Base-by-base conservation (phyloP, 768 basidiomycete genomes). In the Panaeolus cyanescens region DNA sequence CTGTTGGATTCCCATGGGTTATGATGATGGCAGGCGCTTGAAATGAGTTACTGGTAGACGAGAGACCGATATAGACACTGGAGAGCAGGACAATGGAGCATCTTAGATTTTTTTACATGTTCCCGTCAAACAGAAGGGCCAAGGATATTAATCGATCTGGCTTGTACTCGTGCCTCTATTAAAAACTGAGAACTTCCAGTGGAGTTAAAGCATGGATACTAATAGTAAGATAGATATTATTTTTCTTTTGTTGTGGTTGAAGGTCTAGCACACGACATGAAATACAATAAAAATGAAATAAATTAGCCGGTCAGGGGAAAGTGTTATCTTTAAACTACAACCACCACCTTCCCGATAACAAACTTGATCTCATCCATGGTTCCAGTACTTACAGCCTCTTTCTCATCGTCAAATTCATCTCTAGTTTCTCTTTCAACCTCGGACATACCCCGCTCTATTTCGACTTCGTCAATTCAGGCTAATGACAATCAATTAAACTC, bases 381-480 rank as follows among this genome's bases (percentile, higher is more conserved):
- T 40, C 33, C 62, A 17, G 61, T 66, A 53, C 54, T 63, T 19
- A 64, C 68, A 34, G 62, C 65, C 5, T 55, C 62, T 62, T 55
- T 64, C 65, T 58, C 55, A 56, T 58, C 42, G 32, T 54, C 56
- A 50, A 54, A 15, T 19, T 62, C 64, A 1, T 66, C 64, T 59
- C 56, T 64, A 7, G 60, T 61, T 25, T 56, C 64, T n/a, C 54
- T 58, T 9, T 34, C 63, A 60, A 50, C 63, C 55, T 54, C 65
- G 32, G 55, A 65, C 40, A 54, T 66, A 37, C 45, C 63, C 53
- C 70, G 70, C 58, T 68, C 74, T 25, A 65, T 76, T 13, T 79
- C 79, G 6, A 63, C 72, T 8, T 68, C 64, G 37, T 78, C 79
- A 36, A 59, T 78, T 13, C 75, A 76, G 20, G 74, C 72, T 31